These are phyloP conservation scores for Colletotrichum paranaense DNA, from an alignment of 2,329 filamentous ascomycete genomes.

Conservation along the genomic window DNA sequence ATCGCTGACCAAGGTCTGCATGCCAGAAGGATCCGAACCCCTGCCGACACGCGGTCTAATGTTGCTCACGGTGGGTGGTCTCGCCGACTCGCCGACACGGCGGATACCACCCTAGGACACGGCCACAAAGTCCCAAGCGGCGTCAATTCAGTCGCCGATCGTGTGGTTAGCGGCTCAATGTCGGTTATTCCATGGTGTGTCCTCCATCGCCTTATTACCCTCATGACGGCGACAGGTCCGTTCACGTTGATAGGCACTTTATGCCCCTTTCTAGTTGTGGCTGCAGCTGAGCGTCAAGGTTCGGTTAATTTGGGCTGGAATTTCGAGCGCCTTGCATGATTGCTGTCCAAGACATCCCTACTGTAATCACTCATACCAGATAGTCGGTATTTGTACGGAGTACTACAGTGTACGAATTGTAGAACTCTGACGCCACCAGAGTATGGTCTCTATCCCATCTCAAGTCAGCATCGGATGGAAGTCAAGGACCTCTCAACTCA, in stretches of 20 bases:
- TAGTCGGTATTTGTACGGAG: neutral
- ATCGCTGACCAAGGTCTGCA: neutral
- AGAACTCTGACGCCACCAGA: neutral
- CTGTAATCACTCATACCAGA: neutral
- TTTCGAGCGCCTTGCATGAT: neutral
- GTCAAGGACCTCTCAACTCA: too few species aligned
- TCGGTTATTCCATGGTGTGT: neutral
- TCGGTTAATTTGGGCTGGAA: neutral
- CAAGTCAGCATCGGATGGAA: too few species aligned
- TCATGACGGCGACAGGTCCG: neutral
- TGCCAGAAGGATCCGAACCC: neutral
- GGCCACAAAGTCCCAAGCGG: neutral
- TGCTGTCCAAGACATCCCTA: neutral
- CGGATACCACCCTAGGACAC: neutral
- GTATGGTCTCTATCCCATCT: too few species aligned
- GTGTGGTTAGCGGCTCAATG: neutral
- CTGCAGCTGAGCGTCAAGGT: neutral
- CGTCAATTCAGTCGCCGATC: neutral
- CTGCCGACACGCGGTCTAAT: slow-evolving; percentile 2
- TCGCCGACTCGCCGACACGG: slow-evolving; percentile 20
- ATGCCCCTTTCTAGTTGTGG: neutral
- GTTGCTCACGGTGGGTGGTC: neutral
- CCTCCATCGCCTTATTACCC: neutral
- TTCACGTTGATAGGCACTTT: neutral
- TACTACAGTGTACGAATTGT: neutral